Evolutionary conservation across 805 yeast genomes (phyloP), one percentile per base, ranked within the genome.

Genomic region (Komagataella phaffii): DNA sequence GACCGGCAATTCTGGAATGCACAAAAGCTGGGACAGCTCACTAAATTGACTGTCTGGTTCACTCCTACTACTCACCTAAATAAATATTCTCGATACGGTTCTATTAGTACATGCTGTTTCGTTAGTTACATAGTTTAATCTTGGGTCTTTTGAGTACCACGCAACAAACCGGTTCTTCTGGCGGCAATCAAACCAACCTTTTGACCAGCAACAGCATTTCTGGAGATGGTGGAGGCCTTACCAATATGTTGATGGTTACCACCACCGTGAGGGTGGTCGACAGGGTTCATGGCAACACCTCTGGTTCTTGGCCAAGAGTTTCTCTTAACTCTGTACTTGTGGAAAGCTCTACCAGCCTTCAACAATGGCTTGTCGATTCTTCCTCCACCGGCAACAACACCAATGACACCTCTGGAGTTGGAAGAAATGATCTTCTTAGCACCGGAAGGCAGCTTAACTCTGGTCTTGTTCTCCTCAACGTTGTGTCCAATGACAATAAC

Each of bases 231-330:
- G 68, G 98, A 91, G 70, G 98, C 97, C 84, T 91, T 91, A 89
- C 98, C 98, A 80, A 90, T 91, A 77, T 91, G 98, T 83, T 91
- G 98, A 79, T 91, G 98, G 96, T 90, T 90, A 91, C 99, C 99
- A 91, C 99, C 98, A 88, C 99, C 99, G 77, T 91, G 99, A 75
- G 99, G 99, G 83, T 91, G 99, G 76, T 91, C 99, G 75, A 91
- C 99, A 76, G 98, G 98, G 82, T 91, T 91, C 99, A 93, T 91
- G 75, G 99, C 99, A 74, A 91, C 98, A 91, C 98, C 99, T 83
- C 98, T 89, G 72, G 98, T 93, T 87, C 88, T 90, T 79, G 99
- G 99, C 98, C 98, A 93, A 63, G 96, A 88, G 96, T 93, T 89
- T 81, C 98, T 84, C 95, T 93, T 93, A 70, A 90, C 96, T 79